Base-by-base conservation (phyloP, 2,329 filamentous ascomycete species). In the Thelonectria discophora region DNA sequence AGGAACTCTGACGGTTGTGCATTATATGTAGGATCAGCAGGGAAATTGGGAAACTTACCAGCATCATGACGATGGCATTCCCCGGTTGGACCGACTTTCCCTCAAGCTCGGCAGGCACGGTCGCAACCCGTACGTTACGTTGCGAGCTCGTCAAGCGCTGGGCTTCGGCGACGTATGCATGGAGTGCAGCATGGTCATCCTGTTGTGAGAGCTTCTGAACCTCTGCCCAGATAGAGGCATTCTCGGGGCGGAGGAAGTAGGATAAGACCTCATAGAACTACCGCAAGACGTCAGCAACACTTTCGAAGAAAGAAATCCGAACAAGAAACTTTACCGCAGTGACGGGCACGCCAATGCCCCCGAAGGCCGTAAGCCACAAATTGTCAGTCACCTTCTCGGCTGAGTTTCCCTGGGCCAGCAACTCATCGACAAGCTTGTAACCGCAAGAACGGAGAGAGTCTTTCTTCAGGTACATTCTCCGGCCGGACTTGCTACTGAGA, bases 221-320 rank as follows among this genome's bases (percentile, higher is more conserved):
- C 18, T 82, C 76, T 8, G 74, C 69, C 77, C 81, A 81, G 65
- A 81, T 75, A 11, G 73, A 58, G 0, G 72, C 74, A 17, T 80
- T 81, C 50, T 80, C 78, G 0, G 73, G 71, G 1, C 73, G 74
- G 1, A 82, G 67, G 71, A 81, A 81, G 69, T 71, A 82, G 3
- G 76, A 71, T 46, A 82, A 58, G 10, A 81, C 73, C 59, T 82
- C 79, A 62, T 77, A 79, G 63, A 81, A 81, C 78, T 82, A 46
- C 8, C n/a, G 17, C n/a, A 9, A 3, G 18, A 7, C 15, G 40
- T 53, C 17, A 61, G 42, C 6, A 30, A 13, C 15, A 6, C 17
- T 3, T 3, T 17, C n/a, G n/a, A n/a, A n/a, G 5, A 17, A 3
- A 5, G 15, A 27, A 20, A 1, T 37, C 3, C 6, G 13, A 10